Base-by-base conservation (phyloP, 768 basidiomycete species). In the Crassisporium funariophilum region DNA sequence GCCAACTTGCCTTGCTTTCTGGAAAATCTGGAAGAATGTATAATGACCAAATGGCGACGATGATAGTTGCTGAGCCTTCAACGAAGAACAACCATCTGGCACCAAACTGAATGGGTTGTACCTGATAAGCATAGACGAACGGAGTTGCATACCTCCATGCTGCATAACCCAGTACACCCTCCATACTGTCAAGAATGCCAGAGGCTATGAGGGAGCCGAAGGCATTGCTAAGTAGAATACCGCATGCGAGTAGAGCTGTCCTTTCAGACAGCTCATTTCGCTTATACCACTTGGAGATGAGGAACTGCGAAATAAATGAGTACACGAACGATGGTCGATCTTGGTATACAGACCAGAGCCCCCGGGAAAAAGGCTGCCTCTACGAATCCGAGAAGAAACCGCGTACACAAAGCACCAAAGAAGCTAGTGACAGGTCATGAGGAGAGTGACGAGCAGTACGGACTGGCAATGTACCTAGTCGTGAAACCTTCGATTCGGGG, bases 151-250 rank as follows among this genome's bases (percentile, higher is more conserved):
- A 86, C 78, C 86, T 74, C 92, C 92, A 95, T 2, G 86, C 88
- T 3, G 84, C 73, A 50, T 79, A 75, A 1, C 90, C 91, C n/a
- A 82, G 72, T 35, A 78, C 74, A 1, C 87, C 88, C 23, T 90
- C 74, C 88, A 94, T 88, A 8, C 73, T 72, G 50, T 78, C 75
- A 35, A 95, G 74, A 42, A 94, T 88, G 0, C 79, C 88, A 21
- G 88, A 88, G 5, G 91, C 90, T 44, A 94, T 79, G 12, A 95
- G 71, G 1, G 88, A 75, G 1, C 91, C 91, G 58, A 94, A 92
- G 0, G 89, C 91, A 65, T 93, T 95, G 47, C 84, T 86, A 50
- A 92, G 83, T 17, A 94, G 74, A 58, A 78, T 85, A 5, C 91
- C 91, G 54, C 84, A 88, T 29, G 77, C 81, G 15, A 92, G 72